phyloP scores from a whole-genome alignment of 2,329 filamentous ascomycete genomes.

The Fusarium drepaniforme region DNA sequence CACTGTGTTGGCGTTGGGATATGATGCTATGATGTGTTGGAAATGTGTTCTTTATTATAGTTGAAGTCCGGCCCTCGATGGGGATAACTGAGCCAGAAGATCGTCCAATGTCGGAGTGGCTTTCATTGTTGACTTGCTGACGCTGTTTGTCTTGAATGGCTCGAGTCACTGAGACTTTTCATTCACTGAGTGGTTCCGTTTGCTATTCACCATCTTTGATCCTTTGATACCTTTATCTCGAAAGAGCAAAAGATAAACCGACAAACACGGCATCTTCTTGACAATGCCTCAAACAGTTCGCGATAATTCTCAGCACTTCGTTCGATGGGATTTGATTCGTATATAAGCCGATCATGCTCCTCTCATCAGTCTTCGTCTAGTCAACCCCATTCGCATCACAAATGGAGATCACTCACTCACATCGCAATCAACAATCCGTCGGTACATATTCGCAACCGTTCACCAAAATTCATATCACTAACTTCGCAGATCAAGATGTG shows the following conservation, averaged over 20 bases:
- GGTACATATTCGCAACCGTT: not conserved
- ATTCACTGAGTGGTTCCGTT: not conserved
- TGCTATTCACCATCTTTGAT: not conserved
- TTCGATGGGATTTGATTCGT: not conserved
- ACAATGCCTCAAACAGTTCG: not conserved
- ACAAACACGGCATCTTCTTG: not conserved
- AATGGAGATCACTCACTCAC: no score
- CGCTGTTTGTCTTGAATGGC: not conserved
- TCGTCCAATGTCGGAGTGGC: not conserved
- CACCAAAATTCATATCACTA: not conserved
- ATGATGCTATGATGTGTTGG: no score
- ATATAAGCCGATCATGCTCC: not conserved
- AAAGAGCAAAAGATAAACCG: not conserved
- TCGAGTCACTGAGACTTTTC: not conserved
- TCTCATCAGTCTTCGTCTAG: not conserved
- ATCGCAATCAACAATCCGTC: no score
- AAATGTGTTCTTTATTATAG: no score
- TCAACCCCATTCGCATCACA: no score
- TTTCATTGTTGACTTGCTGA: not conserved
- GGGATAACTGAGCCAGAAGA: no score
- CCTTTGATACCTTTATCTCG: not conserved
- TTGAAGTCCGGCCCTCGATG: no score
- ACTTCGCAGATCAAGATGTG: constrained; percentile 36
- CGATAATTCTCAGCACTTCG: not conserved
- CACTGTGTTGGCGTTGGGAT: no score